These are phyloP conservation scores for Pseudocercospora ulei DNA, from an alignment of 2,329 filamentous ascomycete genomes.

Conservation along the genomic window DNA sequence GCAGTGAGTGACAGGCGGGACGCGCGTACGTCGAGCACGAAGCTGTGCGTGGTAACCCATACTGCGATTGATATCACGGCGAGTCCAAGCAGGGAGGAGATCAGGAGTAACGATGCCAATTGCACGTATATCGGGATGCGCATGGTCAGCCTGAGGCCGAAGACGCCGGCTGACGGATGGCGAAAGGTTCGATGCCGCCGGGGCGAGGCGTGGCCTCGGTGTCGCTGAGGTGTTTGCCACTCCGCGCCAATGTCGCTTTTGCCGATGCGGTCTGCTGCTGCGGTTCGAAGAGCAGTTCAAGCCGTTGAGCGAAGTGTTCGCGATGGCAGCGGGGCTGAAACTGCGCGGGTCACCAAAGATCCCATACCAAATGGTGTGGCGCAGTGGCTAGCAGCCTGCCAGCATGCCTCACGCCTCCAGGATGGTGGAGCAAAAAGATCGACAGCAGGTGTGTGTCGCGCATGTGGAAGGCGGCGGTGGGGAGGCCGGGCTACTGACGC, in stretches of 20 bases:
- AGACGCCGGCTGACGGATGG: not conserved
- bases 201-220: conserved; percentile 1
- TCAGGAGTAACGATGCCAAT: conserved; percentile 66
- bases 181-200: conserved; percentile 2
- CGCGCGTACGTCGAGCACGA: conserved; percentile 49
- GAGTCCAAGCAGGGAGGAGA: conserved; percentile 64
- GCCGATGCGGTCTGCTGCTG: too few species aligned
- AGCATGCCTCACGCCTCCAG: not conserved
- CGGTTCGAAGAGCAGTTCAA: too few species aligned
- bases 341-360: not conserved
- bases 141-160: conserved; percentile 44
- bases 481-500: not conserved
- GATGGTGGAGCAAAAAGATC: not conserved
- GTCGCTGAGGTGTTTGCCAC: not conserved
- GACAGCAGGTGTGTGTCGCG: not conserved
- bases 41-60: conserved; percentile 51
- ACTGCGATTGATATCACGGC: conserved; percentile 71
- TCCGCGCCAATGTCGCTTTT: not conserved
- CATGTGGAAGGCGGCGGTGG: not conserved
- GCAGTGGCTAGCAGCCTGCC: not conserved
- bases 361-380: conserved; percentile 2
- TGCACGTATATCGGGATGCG: conserved; percentile 81
- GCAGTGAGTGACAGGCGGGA: conserved; percentile 63
- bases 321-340: conserved; percentile 2
- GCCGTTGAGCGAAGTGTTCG: not conserved